Percentiles rank a stretch among this genome's conserved stretches.
Conservation (phyloP, 116 monocot genomes). For the Zostera marina region DNA sequence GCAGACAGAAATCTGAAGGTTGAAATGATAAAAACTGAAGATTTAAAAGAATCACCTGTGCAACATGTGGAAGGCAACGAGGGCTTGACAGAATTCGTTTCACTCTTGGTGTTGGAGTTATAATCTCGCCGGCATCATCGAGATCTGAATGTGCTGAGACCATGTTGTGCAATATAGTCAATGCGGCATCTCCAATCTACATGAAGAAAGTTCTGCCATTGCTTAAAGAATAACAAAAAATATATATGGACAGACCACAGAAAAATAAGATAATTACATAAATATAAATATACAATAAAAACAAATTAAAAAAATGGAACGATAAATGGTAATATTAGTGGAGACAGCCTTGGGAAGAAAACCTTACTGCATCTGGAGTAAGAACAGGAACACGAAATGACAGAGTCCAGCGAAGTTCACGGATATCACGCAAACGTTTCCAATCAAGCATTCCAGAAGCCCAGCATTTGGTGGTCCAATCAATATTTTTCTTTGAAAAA, state of each 20-base stretch:
- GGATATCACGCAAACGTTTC: slow-evolving; percentile 88
- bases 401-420: slow-evolving; percentile 94
- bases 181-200: slow-evolving; percentile 84
- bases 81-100: slow-evolving; percentile 91
- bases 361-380: slow-evolving; percentile 68
- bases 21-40: not conserved
- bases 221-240: not conserved
- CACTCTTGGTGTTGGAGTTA: slow-evolving; percentile 96
- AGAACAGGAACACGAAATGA: slow-evolving; percentile 76
- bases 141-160: slow-evolving; percentile 96
- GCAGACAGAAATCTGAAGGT: too few relatives aligned
- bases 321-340: not conserved
- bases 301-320: not conserved
- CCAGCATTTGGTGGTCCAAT: slow-evolving; percentile 93
- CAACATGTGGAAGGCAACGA: slow-evolving; percentile 93
- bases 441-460: slow-evolving; percentile 92
- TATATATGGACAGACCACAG: not conserved
- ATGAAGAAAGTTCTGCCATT: not conserved
- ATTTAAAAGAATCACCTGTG: slow-evolving; percentile 43
- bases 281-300: not conserved
- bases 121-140: slow-evolving; percentile 98
- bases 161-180: slow-evolving; percentile 88
- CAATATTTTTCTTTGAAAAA: slow-evolving; percentile 85
- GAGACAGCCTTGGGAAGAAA: not conserved
- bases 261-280: not conserved